Percentiles rank a stretch among this genome's conserved stretches.
Conservation (phyloP, 352 stramenopile species). For the Saprolegnia diclina region DNA sequence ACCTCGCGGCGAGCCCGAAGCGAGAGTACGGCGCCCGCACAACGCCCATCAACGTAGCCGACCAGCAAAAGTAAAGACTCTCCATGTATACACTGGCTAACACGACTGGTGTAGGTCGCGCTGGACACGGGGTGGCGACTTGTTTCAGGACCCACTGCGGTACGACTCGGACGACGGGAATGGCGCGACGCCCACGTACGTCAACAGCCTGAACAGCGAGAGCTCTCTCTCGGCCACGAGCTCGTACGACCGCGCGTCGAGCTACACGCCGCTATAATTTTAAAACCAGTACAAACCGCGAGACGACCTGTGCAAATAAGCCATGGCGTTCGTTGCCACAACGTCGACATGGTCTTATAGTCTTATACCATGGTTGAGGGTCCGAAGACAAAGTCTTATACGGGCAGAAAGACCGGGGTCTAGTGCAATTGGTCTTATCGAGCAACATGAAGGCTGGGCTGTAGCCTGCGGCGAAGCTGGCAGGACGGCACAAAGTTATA, state of each 20-base stretch:
- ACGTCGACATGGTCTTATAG: no score
- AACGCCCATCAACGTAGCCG: constrained; percentile 36
- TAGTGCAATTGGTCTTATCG: no score
- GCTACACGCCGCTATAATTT: constrained; percentile 11
- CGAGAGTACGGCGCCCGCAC: constrained; percentile 43
- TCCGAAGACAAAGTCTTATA: no score
- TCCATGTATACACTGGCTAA: no score
- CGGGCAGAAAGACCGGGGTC: no score
- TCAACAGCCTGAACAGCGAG: constrained; percentile 68
- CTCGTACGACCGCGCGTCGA: constrained; percentile 21
- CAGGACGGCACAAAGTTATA: no score
- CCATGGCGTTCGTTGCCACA: no score
- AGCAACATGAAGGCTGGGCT: no score
- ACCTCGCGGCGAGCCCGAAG: constrained; percentile 60
- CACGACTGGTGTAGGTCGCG: constrained; percentile 29
- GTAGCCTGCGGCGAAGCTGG: no score
- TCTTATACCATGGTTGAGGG: no score
- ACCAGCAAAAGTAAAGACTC: constrained; percentile 33
- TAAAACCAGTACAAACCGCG: no score
- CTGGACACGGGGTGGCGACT: constrained; percentile 73
- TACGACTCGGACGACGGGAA: constrained; percentile 80
- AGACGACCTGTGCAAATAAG: no score
- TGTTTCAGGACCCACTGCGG: constrained; percentile 75
- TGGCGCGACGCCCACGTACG: constrained; percentile 46
- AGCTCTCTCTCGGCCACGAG: constrained; percentile 17